A percentile compares a stretch with the other conserved stretches of the same genome.
These are phyloP conservation scores for Trichaptum fuscoviolaceum DNA, from an alignment of 768 basidiomycete species.

Conservation along the genomic window DNA sequence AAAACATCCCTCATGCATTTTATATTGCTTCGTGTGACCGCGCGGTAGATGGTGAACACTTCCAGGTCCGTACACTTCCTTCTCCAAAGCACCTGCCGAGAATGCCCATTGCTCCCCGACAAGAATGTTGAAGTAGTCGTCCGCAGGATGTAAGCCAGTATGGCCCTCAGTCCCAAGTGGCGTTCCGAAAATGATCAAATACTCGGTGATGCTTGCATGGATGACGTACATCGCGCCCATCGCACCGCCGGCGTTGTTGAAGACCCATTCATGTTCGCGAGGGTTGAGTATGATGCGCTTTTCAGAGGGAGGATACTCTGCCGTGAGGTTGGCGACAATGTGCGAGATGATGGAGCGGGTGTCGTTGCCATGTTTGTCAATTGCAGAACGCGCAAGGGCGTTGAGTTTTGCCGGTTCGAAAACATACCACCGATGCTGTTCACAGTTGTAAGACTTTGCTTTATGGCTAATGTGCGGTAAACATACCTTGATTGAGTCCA, in stretches of 20 bases:
- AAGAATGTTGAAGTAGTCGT: conserved; percentile 97
- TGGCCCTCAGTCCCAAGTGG: conserved; percentile 98
- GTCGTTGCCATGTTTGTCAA: conserved; percentile 60
- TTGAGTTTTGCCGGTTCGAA: conserved; percentile 72
- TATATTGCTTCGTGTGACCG: conserved; percentile 91
- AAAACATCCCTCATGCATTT: conserved; percentile 95
- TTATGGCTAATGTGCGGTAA: background rate
- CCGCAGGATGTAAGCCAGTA: conserved; percentile 87
- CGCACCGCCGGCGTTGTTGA: conserved; percentile 96
- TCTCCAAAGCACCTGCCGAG: conserved; percentile 69
- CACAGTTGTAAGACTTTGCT: background rate
- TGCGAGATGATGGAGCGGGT: conserved; percentile 71
- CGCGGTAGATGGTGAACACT: conserved; percentile 79
- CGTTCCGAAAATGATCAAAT: conserved; percentile 93
- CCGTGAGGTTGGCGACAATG: conserved; percentile 76
- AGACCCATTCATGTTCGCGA: conserved; percentile 82
- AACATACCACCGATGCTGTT: conserved; percentile 76
- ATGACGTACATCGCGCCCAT: conserved; percentile 99
- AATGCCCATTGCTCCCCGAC: conserved; percentile 96
- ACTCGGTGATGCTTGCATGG: conserved; percentile 95
- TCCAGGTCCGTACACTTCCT: conserved; percentile 82
- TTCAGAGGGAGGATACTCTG: conserved; percentile 57
- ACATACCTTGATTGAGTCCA: conserved; percentile 57
- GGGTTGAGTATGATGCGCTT: conserved; percentile 41
- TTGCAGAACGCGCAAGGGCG: conserved; percentile 66